Conservation (phyloP, 768 basidiomycete species). For the Candolleomyces aberdarensis region DNA sequence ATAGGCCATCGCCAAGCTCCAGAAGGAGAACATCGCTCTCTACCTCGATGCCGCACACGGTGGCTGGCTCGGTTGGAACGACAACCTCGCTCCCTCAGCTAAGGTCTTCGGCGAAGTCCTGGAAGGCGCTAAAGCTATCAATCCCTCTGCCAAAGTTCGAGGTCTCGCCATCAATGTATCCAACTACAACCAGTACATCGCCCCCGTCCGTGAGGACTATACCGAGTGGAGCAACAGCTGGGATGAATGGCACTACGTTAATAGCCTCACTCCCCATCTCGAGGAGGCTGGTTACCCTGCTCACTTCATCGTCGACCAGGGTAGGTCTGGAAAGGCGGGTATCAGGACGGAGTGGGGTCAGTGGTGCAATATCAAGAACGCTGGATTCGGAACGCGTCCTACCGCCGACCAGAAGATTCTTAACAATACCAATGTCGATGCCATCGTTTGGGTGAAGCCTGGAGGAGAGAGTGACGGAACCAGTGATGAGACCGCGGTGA, state of each 20-base stretch:
- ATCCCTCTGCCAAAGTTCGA: slow-evolving; percentile 23
- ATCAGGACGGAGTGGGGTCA: slow-evolving; percentile 22
- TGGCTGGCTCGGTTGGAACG: slow-evolving; percentile 32
- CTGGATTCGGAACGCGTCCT: slow-evolving; percentile 23
- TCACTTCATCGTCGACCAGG: slow-evolving; percentile 37
- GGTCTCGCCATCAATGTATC: slow-evolving; percentile 30
- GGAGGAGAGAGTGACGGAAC: slow-evolving; percentile 40
- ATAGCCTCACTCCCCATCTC: slow-evolving; percentile 27
- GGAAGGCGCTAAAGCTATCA: slow-evolving; percentile 21
- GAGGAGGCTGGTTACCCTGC: slow-evolving; percentile 26
- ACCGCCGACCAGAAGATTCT: slow-evolving; percentile 20
- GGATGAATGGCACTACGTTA: slow-evolving; percentile 30
- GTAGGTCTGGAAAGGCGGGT: slow-evolving; percentile 24
- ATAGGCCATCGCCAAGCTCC: slow-evolving; percentile 26
- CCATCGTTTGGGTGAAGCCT: slow-evolving; percentile 41
- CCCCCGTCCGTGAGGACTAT: slow-evolving; percentile 19
- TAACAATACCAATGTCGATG: slow-evolving; percentile 29
- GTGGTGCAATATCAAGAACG: slow-evolving; percentile 31
- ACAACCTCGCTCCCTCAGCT: slow-evolving; percentile 28
- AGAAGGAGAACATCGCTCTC: not conserved
- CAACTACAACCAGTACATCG: slow-evolving; percentile 32
- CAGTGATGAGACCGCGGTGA: slow-evolving; percentile 25
- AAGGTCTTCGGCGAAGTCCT: slow-evolving; percentile 27
- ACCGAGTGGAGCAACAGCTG: slow-evolving; percentile 24
- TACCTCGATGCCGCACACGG: slow-evolving; percentile 29